Base-by-base conservation (phyloP, 164 flowering plant species). In the Hamamelis virginiana region DNA sequence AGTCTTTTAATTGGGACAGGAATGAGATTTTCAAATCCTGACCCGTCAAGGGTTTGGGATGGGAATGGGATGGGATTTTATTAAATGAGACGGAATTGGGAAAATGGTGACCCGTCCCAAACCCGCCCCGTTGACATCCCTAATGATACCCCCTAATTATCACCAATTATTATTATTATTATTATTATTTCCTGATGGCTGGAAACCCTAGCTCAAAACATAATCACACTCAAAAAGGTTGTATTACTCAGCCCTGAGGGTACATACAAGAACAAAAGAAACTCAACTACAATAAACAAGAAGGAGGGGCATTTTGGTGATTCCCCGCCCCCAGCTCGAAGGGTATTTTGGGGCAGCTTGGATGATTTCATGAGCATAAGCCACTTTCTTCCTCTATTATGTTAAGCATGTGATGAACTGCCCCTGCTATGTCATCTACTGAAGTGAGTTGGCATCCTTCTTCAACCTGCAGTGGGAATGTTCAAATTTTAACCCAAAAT, bases 391-490 rank as follows among this genome's bases (percentile, higher is more conserved):
- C 90, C 68, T 87, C 91, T 81, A 89, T 88, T 61, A 84, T 77
- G 67, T 79, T 84, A 10, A 93, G 86, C 90, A 88, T 86, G 80
- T 93, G 92, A 77, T 91, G 89, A 11, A 86, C 89, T 73, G 92
- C 93, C 53, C 76, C 84, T 62, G 92, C 89, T 69, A 93, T 91
- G 78, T 89, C 97, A 72, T 93, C 95, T 70, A 84, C 93, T 51
- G 95, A 83, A 45, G 61, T 85, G 22, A 89, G 87, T 64, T 79
- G 82, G 84, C 97, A 85, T 41, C 84, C 95, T 81, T 91, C 97
- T 76, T 91, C 97, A 44, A 93, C 86, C 98, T 93, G 82, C 83
- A 82, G 69, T 64, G 1, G 64, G 62, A 70, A 72, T 57, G 45
- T 52, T 65, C 38, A 16, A 9, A 62, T 47, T 48, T 62, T 21